A percentile compares a stretch with the other conserved stretches of the same genome.
These are phyloP conservation scores for Kalmusia sp. DNA, from an alignment of 2,329 filamentous ascomycete species.

Conservation along the genomic window DNA sequence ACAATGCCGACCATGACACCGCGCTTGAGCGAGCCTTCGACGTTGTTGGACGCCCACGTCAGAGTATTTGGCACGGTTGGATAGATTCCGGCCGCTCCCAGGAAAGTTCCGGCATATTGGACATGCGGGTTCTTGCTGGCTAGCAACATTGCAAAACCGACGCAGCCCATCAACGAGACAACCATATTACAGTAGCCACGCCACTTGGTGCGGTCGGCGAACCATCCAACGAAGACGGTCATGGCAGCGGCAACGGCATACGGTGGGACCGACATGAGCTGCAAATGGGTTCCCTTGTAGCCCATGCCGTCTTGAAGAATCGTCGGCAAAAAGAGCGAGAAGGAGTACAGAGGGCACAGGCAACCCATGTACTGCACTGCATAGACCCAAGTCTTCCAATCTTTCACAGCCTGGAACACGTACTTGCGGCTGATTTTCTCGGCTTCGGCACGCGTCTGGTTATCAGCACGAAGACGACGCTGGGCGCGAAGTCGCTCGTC, in stretches of 20 bases:
- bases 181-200: conserved; percentile 83
- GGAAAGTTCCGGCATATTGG: conserved; percentile 83
- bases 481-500: conserved; percentile 64
- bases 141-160: conserved; percentile 83
- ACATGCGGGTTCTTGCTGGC: conserved; percentile 68
- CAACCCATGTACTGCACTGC: conserved; percentile 71
- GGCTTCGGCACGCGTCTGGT: conserved; percentile 70
- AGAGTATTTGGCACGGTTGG: conserved; percentile 87
- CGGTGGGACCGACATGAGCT: conserved; percentile 77
- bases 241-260: conserved; percentile 75
- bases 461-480: conserved; percentile 69
- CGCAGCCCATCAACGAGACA: conserved; percentile 73
- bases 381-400: conserved; percentile 59
- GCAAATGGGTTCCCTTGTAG: conserved; percentile 67
- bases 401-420: conserved; percentile 53
- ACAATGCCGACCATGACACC: conserved; percentile 87
- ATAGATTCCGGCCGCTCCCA: conserved; percentile 88
- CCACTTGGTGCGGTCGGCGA: conserved; percentile 75
- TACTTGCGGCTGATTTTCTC: conserved; percentile 42
- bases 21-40: conserved; percentile 91
- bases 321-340: conserved; percentile 55
- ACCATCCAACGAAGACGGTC: conserved; percentile 73
- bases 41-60: conserved; percentile 87
- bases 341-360: conserved; percentile 50
- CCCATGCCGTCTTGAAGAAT: conserved; percentile 52